Evolutionary conservation across 306 rosid genomes (phyloP), one percentile per base, ranked within the genome.

Genomic region (Vicia sativa): DNA sequence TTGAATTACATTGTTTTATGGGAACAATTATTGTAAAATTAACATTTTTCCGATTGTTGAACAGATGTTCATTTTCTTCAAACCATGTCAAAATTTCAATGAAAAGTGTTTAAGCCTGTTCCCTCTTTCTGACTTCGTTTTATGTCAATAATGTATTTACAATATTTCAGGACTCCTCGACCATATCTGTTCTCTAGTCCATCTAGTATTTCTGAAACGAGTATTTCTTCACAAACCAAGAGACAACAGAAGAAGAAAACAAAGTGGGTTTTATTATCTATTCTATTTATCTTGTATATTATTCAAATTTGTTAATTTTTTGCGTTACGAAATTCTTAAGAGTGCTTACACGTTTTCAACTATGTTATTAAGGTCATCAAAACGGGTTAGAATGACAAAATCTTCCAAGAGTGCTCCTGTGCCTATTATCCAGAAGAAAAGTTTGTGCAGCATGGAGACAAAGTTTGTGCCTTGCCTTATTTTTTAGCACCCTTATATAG

Each of bases 211-310:
- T 79, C 84, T 63, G 81, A 87, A 59, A 42, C 18, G 19, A 70
- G 43, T 56, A 42, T 84, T 60, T 65, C 95, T 68, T 68, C 95
- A 23, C 81, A 74, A 78, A 43, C 76, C 61, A 87, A 77, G 81
- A 77, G 83, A 66, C 80, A 76, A 52, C 65, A 81, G 93, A 85
- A 80, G 88, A 81, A 71, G 50, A 86, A 77, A 79, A 80, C 81
- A 80, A 93, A 84, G 99, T 90, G 79, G 75, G 96, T 90, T 62
- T 82, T 81, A 42, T 37, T 86, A 60, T 60, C 61, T 72, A 34
- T 23, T 78, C 64, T 58, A 64, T 72, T 39, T 72, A 39, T 55
- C 50, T 23, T 77, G 45, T 54, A 15, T 58, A 9, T 45, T 9
- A 43, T 67, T 6, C 35, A 28, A 50, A 35, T 70, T 52, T 55